phyloP scores from a whole-genome alignment of 169 alveolate species.

The Plasmodium relictum region DNA sequence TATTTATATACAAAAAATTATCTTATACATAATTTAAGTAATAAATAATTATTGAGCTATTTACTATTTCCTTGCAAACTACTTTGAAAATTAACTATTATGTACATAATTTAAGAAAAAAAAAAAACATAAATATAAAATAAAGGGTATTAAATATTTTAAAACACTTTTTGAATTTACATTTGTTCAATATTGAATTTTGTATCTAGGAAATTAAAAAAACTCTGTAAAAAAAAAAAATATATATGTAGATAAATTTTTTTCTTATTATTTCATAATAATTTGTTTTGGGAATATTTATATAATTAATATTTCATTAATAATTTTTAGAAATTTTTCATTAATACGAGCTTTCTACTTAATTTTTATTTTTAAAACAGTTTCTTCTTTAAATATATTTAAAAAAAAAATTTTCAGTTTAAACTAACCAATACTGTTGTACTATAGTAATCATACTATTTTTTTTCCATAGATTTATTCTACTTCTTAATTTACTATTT shows the following conservation, averaged over 20 bases:
- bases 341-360: too few relatives aligned
- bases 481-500: background rate
- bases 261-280: too few relatives aligned
- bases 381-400: too few relatives aligned
- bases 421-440: background rate
- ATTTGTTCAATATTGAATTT: background rate
- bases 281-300: too few relatives aligned
- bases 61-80: background rate
- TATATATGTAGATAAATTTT: background rate
- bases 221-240: background rate
- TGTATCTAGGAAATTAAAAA: background rate
- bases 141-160: background rate
- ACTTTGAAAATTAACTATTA: background rate
- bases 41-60: background rate
- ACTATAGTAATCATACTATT: background rate
- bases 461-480: slow-evolving; percentile 2
- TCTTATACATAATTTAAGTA: background rate
- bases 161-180: background rate
- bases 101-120: background rate
- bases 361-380: too few relatives aligned
- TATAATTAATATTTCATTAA: too few relatives aligned
- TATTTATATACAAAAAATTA: background rate
- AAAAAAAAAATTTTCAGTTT: background rate
- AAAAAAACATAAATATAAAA: background rate
- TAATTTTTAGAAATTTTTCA: too few relatives aligned